Base-by-base conservation (phyloP, 441 rosid species). In the Dalechampia spathulata region DNA sequence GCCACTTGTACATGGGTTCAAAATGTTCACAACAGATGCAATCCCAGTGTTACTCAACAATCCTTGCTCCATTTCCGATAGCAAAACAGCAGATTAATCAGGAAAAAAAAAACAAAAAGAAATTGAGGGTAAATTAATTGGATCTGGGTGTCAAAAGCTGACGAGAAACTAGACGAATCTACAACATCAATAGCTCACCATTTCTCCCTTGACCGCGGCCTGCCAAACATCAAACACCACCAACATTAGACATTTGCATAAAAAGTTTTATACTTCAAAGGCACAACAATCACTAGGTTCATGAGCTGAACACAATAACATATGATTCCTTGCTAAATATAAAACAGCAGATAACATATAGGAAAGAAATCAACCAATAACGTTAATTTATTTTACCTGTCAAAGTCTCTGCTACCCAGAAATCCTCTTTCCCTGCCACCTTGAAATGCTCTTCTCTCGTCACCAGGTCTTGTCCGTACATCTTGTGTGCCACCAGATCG, bases 401-500 rank as follows among this genome's bases (percentile, higher is more conserved):
- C 85, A 9, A 71, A 68, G 61, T 90, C 83, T 60, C 87, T 77
- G 81, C 69, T 77, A 68, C 77, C 86, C 59, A 78, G 73, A 77
- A 75, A 89, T 60, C 88, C 94, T 68, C 87, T 78, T 50, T 86
- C 96, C 71, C 81, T 81, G 73, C 90, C 82, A 76, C 94, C 90
- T 67, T 79, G 90, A 65, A 74, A 83, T 68, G 74, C 59, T 79
- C 89, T 83, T 79, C 93, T 79, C 36, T 89, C 96, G 55, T 80
- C 92, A 63, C 51, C 74, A 49, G 73, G 78, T 68, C 91, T 78
- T n/a, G 78, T 49, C 96, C 94, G 77, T 2, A 52, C 74, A 72
- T 88, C 92, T 61, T 69, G 81, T 39, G 64, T 61, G 57, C 96
- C 97, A 43, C 82, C 95, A 14, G 99, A 93, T 55, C 70, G 64